phyloP scores from a whole-genome alignment of 768 basidiomycete genomes.

The Tulasnella sp. region DNA sequence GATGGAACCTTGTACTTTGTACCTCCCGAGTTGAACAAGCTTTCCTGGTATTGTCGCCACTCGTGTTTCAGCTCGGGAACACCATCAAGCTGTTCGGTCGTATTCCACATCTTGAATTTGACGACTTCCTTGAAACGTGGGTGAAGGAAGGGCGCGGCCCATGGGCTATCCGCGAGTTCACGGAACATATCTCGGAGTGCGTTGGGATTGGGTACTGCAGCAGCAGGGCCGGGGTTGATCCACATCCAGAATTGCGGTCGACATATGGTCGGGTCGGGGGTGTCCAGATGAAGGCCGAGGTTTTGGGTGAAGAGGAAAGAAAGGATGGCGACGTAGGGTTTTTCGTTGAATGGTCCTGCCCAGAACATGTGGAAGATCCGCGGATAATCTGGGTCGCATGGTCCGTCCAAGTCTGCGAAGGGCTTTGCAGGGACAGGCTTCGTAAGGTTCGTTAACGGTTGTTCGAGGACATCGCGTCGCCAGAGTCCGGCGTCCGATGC shows the following conservation, averaged over 20 bases:
- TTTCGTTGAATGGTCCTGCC: conserved; percentile 97
- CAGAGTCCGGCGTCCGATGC: conserved; percentile 16
- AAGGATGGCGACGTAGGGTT: conserved; percentile 87
- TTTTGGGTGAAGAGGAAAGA: conserved; percentile 97
- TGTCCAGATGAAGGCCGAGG: conserved; percentile 60
- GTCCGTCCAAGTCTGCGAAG: conserved; percentile 37
- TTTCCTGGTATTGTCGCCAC: conserved; percentile 66
- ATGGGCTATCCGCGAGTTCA: conserved; percentile 65
- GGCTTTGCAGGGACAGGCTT: conserved; percentile 42
- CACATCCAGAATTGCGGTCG: conserved; percentile 93
- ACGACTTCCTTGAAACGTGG: conserved; percentile 83
- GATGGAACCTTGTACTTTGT: conserved; percentile 54
- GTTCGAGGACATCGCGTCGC: conserved; percentile 28
- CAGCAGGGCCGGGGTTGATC: conserved; percentile 98
- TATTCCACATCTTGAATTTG: conserved; percentile 96
- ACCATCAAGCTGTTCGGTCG: conserved; percentile 90
- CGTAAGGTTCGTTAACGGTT: conserved; percentile 38
- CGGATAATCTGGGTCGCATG: conserved; percentile 77
- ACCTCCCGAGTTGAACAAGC: conserved; percentile 81
- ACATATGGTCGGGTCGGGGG: conserved; percentile 42
- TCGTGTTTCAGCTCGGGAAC: conserved; percentile 80
- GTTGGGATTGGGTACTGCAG: conserved; percentile 70
- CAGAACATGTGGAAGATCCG: conserved; percentile 98
- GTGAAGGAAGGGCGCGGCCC: conserved; percentile 92
- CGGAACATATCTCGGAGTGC: conserved; percentile 75